phyloP scores from a whole-genome alignment of 192 early-diverging fungal species.

The Backusella sp. region DNA sequence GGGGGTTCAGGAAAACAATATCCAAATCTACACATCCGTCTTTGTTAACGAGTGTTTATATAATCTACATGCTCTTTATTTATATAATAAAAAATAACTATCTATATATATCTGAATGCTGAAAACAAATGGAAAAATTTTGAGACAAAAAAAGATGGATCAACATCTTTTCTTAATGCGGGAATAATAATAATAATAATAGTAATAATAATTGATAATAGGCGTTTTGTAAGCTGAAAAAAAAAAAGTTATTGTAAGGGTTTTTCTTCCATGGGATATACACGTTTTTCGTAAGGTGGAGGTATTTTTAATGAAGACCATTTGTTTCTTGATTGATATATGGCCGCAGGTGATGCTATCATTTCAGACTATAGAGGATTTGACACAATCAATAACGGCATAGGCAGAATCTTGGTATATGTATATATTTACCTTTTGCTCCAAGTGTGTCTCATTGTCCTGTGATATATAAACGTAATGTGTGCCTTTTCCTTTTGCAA shows the following conservation, averaged over 20 bases:
- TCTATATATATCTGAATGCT: neutral
- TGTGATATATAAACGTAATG: constrained; percentile 30
- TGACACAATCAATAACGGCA: too few species aligned
- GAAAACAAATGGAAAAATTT: neutral
- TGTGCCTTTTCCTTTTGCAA: constrained; percentile 30
- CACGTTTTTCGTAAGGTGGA: constrained; percentile 2
- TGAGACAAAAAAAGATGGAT: neutral
- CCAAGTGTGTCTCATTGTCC: constrained; percentile 27
- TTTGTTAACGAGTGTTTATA: neutral
- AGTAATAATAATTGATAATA: neutral
- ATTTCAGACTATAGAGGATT: neutral
- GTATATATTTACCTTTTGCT: constrained; percentile 29
- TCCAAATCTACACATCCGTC: neutral
- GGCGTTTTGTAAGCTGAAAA: neutral
- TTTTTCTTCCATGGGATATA: neutral
- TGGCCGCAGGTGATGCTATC: neutral
- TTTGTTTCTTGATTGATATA: neutral
- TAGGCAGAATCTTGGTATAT: neutral
- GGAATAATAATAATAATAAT: neutral
- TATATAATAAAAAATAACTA: neutral
- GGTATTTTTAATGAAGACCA: neutral
- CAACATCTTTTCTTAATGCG: constrained; percentile 4
- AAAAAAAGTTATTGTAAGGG: neutral
- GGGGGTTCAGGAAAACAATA: too few species aligned
- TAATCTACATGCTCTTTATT: neutral